Base-by-base conservation (phyloP, 352 stramenopile genomes). In the Discostella stelligera region DNA sequence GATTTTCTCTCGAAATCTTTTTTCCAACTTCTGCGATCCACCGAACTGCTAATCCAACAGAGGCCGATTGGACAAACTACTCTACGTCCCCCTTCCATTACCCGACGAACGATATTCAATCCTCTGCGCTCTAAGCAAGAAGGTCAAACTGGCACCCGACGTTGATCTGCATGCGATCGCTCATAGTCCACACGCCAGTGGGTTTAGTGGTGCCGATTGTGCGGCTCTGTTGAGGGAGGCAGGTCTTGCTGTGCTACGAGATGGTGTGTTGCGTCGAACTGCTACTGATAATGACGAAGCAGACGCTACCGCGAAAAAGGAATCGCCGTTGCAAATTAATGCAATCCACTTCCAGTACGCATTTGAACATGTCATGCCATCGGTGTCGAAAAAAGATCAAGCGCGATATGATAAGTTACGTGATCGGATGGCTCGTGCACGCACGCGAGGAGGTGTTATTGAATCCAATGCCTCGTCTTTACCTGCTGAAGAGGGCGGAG, bases 121-220 rank as follows among this genome's bases (percentile, higher is more conserved):
- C 82, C 87, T 99, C 27, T 93, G 84, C 63, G 98, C 95, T 8
- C 74, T 97, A 37, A 93, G 94, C 7, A 89, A 80, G 18, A 95
- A 95, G 37, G 83, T 93, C 13, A 87, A 85, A 23, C 60, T 96
- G 16, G 86, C 64, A 9, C 13, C 58, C 8, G 91, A 96, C 62
- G 90, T 99, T 7, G 89, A 98, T 71, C 78, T 99, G 3, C 79
- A 94, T n/a, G 65, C 66, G 0, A 95, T 99, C 71, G 97, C 95
- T 39, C 67, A 84, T 0, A 96, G 97, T 74, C 23, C 83, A 48
- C 91, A 94, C 66, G 89, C 90, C n/a, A 83, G 95, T 66, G 87
- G 96, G 27, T 99, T 98, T 84, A 98, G 91, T 84, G 97, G 97
- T 56, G 97, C 97, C 1, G 97, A 99, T 86, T 91, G 99, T 44